Base-by-base conservation (phyloP, 139 green algal genomes). In the Tetradesmus lagerheimii region DNA sequence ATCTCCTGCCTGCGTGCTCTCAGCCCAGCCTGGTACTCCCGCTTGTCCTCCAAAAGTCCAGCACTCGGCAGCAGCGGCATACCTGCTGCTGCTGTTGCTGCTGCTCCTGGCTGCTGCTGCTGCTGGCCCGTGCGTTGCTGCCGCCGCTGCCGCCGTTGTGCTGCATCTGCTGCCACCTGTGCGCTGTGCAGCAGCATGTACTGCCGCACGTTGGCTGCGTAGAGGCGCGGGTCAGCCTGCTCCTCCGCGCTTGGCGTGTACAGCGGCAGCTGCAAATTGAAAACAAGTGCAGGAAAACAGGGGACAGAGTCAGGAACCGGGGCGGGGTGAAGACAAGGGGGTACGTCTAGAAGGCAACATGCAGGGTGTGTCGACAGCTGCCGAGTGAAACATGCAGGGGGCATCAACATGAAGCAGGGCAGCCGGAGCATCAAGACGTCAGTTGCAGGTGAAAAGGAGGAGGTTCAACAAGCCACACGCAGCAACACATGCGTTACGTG, bases 231-330 rank as follows among this genome's bases (percentile, higher is more conserved):
- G 86, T 98, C 93, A 2, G 64, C 53, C 71, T 83, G 31, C 90
- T 98, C 97, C 29, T 92, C 94, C 2, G 89, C 64, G 23, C 31
- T 93, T 4, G 97, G 97, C 3, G 91, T 34, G 87, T 99, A 99
- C 80, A 98, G 89, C 8, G 97, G 97, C 80, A 99, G 92, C 92
- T 92, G 84, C 76, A 77, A 9, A 14, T 5, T 12, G 2, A 53
- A 5, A 74, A 37, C 9, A 29, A 41, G 74, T 45, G 85, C 27
- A 83, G 37, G 82, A 45, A n/a, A 83, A 38, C 25, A 29, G 18
- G 18, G 45, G 18, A 2, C 20, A 27, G 34, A n/a, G n/a, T n/a
- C n/a, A n/a, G n/a, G n/a, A n/a, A n/a, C n/a, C n/a, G n/a, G n/a
- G n/a, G n/a, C n/a, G n/a, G n/a, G n/a, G n/a, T n/a, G n/a, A n/a